Evolutionary conservation across 257 asterid species (phyloP), one percentile per base, ranked within the genome.

Genomic region (Asclepias syriaca): DNA sequence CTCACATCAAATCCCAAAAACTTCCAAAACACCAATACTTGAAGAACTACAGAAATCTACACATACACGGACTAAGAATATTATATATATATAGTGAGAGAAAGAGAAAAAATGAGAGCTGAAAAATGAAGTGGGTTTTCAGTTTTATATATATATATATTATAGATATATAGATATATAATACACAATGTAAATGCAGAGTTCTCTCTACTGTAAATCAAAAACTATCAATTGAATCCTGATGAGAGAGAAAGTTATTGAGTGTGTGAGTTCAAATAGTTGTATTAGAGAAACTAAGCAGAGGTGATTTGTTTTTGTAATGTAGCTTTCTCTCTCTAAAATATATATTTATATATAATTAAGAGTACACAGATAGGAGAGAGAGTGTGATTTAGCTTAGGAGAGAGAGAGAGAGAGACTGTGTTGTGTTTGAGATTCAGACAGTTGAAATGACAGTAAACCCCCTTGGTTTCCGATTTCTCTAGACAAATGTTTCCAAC

Each of bases 1-100:
- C 51, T 67, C 79, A 72, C 85, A 81, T 81, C 78, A 78, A 78
- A 60, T n/a, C 8, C 77, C 50, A 3, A 64, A 63, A 64, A 18
- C 68, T 14, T 64, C 50, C 50, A 37, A 64, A 64, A 5, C 49
- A 64, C 50, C 24, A 37, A 64, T 37, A 37, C 68, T 64, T 64
- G 48, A 15, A 60, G 21, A 61, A 61, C 66, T 61, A 68, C 11
- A 29, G 27, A 49, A 49, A 49, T 69, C 45, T 69, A 50, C 53
- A 69, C 40, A 66, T 39, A 68, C 57, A 27, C 57, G 32, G 22
- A 49, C 22, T 22, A 11, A 19, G 3, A 6, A 34, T 57, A 71
- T 39, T 18, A 2, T 8, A 34, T 57, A 71, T 39, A 58, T 11
- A 40, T 51, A 50, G 65, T 7, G 49, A 48, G 72, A 65, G 53